Conservation (phyloP, 2,329 filamentous ascomycete species). For the Metarhizium guizhouense region DNA sequence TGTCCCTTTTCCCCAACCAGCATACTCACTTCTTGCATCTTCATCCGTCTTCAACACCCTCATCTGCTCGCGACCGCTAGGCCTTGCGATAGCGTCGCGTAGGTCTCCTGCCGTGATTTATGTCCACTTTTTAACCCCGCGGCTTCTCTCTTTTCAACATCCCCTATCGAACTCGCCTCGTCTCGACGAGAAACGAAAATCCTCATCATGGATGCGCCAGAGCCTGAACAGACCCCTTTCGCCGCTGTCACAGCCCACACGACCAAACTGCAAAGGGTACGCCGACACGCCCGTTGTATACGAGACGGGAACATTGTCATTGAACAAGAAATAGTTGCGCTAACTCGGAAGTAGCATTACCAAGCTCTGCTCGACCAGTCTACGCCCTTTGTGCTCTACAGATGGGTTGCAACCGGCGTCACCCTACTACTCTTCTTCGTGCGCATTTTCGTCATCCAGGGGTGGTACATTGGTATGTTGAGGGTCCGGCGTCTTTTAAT, state of each 20-base stretch:
- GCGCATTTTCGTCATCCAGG: constrained; percentile 84
- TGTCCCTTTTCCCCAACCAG: neutral
- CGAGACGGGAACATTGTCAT: neutral
- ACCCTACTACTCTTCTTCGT: constrained; percentile 75
- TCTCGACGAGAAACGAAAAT: no score
- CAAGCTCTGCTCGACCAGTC: constrained; percentile 91
- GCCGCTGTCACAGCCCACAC: constrained; percentile 83
- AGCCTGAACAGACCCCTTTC: constrained; percentile 87
- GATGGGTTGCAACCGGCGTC: constrained; percentile 78
- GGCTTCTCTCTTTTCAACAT: neutral
- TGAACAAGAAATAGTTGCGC: neutral
- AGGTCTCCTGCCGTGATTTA: neutral
- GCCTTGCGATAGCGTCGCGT: neutral
- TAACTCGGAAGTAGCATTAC: constrained; percentile 57
- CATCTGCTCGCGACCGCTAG: neutral
- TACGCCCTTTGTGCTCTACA: constrained; percentile 79
- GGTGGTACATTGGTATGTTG: constrained; percentile 92
- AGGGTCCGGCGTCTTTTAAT: neutral
- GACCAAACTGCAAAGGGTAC: constrained; percentile 61
- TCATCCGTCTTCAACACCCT: neutral
- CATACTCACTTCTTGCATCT: neutral
- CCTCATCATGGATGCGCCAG: constrained; percentile 67
- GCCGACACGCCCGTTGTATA: constrained; percentile 10
- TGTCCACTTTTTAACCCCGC: neutral
- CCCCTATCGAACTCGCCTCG: neutral